Conservation (phyloP, 352 stramenopile species). For the Globisporangium echinulatum region DNA sequence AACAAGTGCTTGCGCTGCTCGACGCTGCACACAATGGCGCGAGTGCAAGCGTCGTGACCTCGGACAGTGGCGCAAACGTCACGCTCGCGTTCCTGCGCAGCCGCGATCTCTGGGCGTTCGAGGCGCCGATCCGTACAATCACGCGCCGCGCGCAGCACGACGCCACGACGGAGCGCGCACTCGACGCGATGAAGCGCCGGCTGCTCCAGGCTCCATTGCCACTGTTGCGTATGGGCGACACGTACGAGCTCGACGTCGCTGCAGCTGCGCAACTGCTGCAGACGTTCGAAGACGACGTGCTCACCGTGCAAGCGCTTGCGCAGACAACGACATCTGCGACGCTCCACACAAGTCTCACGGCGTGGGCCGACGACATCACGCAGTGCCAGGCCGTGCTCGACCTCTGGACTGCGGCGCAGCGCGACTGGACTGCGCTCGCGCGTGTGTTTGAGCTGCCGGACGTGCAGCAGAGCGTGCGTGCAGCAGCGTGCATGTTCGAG, state of each 20-base stretch:
- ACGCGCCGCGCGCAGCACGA: constrained; percentile 47
- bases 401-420: constrained; percentile 43
- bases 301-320: constrained; percentile 49
- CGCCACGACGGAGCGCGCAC: constrained; percentile 39
- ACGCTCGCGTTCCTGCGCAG: constrained; percentile 48
- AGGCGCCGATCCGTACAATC: constrained; percentile 56
- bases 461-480: constrained; percentile 47
- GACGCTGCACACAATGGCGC: constrained; percentile 48
- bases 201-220: constrained; percentile 31
- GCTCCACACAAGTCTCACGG: constrained; percentile 32
- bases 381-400: constrained; percentile 56
- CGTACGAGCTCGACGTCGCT: constrained; percentile 35
- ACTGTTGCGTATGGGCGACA: constrained; percentile 33
- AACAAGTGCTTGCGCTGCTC: constrained; percentile 45
- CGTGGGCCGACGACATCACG: constrained; percentile 58
- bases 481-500: constrained; percentile 56
- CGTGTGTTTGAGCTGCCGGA: constrained; percentile 43
- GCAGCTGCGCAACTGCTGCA: constrained; percentile 25
- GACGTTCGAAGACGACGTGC: constrained; percentile 45
- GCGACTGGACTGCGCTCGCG: constrained; percentile 39
- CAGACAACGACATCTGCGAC: constrained; percentile 32
- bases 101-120: constrained; percentile 41
- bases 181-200: constrained; percentile 53
- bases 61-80: constrained; percentile 34
- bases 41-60: constrained; percentile 34